Percentiles rank a stretch among this genome's conserved stretches.
These are phyloP conservation scores for Podospora sp. DNA, from an alignment of 495 filamentous ascomycete genomes.

Conservation along the genomic window DNA sequence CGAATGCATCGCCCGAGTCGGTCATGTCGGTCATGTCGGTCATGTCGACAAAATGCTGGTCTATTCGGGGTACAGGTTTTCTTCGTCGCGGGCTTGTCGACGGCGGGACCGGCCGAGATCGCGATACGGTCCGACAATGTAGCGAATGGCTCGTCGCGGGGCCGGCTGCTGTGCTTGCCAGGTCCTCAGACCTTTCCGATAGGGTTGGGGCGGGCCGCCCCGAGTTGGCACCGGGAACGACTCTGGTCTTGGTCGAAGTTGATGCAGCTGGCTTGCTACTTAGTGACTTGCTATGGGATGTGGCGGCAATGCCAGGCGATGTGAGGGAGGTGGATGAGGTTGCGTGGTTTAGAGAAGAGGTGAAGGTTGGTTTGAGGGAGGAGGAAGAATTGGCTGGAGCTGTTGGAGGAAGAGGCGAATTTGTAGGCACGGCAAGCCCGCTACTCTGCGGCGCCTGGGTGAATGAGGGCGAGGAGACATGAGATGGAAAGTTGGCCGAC, in stretches of 20 bases:
- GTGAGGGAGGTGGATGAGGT: neutral
- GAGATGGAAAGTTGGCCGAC: neutral
- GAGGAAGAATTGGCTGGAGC: neutral
- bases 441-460: neutral
- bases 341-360: neutral
- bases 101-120: neutral
- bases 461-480: neutral
- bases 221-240: neutral
- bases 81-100: neutral
- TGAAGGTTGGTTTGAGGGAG: neutral
- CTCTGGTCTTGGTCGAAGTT: neutral
- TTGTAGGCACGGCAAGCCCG: neutral
- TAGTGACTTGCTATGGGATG: neutral
- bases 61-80: neutral
- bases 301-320: neutral
- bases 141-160: neutral
- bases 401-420: neutral
- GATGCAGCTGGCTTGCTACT: neutral
- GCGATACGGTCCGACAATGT: neutral
- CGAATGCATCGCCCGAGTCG: slow-evolving; percentile 46
- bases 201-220: neutral
- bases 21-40: slow-evolving; percentile 71
- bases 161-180: neutral
- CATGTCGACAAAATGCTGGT: slow-evolving; percentile 50
- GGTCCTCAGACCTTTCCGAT: neutral